Conservation (phyloP, 805 yeast species). For the Candida tibetensis region DNA sequence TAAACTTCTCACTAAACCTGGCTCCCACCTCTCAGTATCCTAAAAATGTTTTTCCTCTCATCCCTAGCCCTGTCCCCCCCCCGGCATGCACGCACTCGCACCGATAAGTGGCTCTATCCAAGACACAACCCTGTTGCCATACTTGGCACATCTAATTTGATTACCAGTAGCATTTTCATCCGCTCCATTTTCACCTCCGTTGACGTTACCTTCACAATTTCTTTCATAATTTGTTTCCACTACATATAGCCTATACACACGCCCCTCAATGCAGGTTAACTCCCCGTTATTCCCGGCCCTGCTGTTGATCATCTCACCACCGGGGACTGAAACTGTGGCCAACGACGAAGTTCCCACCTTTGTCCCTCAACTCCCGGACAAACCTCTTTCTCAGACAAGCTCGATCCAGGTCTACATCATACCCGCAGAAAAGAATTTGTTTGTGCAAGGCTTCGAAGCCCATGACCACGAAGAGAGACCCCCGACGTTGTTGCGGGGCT, state of each 20-base stretch:
- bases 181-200: neutral
- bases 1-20: too few species aligned
- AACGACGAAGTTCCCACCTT: conserved; percentile 5
- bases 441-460: conserved; percentile 76
- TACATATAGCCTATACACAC: too few species aligned
- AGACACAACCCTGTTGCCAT: too few species aligned
- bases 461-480: conserved; percentile 63
- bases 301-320: conserved; percentile 13
- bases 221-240: too few species aligned
- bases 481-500: conserved; percentile 80
- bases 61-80: too few species aligned
- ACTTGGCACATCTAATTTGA: too few species aligned
- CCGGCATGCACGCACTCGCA: too few species aligned
- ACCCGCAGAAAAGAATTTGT: conserved; percentile 76
- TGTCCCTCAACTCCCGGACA: conserved; percentile 49
- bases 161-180: neutral
- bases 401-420: conserved; percentile 69
- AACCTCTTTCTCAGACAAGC: conserved; percentile 59
- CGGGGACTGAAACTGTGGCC: conserved; percentile 2
- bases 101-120: too few species aligned
- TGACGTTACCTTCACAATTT: neutral
- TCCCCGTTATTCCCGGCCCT: conserved; percentile 27
- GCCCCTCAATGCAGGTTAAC: conserved; percentile 6
- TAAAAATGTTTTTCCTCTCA: too few species aligned
- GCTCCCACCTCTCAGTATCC: too few species aligned